These are phyloP conservation scores for Eragrostis nindensis DNA, from an alignment of 176 grass and related monocot species.

Conservation along the genomic window DNA sequence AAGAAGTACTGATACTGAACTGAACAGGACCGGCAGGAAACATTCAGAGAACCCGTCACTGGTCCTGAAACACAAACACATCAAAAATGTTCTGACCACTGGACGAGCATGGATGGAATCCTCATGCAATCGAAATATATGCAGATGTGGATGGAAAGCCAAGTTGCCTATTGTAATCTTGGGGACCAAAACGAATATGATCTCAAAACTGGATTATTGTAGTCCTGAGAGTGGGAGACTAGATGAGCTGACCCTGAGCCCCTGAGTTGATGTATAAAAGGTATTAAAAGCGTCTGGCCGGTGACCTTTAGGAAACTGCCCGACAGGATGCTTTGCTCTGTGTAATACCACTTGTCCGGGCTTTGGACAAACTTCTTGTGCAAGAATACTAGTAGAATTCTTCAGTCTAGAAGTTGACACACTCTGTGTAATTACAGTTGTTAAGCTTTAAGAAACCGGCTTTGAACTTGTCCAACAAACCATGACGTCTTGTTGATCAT, in stretches of 20 bases:
- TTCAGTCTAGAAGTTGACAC: not conserved
- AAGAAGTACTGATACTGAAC: not conserved
- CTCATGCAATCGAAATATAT: no score
- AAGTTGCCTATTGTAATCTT: not conserved
- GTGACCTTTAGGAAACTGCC: not conserved
- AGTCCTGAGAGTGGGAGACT: not conserved
- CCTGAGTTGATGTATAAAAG: not conserved
- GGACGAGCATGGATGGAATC: no score
- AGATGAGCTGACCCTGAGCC: not conserved
- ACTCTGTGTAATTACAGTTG: not conserved
- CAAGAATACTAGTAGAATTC: not conserved
- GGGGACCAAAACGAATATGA: not conserved
- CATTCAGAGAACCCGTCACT: constrained; percentile 27
- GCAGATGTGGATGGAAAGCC: not conserved
- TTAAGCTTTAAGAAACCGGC: not conserved
- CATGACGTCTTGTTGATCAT: not conserved
- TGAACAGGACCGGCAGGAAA: not conserved
- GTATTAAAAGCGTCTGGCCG: not conserved
- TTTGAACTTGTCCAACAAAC: not conserved
- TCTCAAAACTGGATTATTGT: not conserved
- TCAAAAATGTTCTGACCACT: no score
- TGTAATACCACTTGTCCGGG: not conserved
- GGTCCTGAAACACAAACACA: not conserved
- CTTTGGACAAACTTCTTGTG: not conserved
- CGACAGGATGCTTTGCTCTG: not conserved